These are phyloP conservation scores for Daucus carota DNA, from an alignment of 129 eudicot genomes.

Conservation along the genomic window DNA sequence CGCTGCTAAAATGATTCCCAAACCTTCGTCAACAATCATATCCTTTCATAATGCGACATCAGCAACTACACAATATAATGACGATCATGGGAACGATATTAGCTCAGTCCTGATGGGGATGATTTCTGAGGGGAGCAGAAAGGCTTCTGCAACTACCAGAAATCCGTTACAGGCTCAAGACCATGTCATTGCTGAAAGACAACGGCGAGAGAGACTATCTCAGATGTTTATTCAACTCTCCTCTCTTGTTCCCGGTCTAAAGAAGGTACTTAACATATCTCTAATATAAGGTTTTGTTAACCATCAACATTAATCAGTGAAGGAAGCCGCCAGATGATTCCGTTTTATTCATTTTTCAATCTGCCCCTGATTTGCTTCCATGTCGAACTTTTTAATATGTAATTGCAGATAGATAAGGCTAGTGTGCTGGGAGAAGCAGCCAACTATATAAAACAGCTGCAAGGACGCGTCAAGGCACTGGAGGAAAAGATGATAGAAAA, in stretches of 20 bases:
- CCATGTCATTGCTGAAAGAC: slow-evolving; percentile 64
- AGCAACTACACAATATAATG: not conserved
- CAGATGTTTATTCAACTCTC: slow-evolving; percentile 46
- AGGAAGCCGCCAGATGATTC: too few relatives aligned
- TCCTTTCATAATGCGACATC: slow-evolving; percentile 4
- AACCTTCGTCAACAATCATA: slow-evolving; percentile 15
- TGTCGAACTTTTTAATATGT: not conserved
- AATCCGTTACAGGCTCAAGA: slow-evolving; percentile 50
- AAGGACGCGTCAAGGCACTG: slow-evolving; percentile 13
- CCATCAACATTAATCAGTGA: not conserved
- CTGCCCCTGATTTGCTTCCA: not conserved
- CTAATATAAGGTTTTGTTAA: not conserved
- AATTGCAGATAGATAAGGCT: slow-evolving; percentile 12
- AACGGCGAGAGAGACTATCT: slow-evolving; percentile 58
- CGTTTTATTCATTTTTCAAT: too few relatives aligned
- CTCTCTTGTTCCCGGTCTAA: slow-evolving; percentile 55
- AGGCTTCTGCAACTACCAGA: slow-evolving; percentile 13
- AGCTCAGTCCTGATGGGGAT: not conserved
- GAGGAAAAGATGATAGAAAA: not conserved
- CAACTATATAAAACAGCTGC: slow-evolving; percentile 10
- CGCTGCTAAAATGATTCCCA: not conserved
- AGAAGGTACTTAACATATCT: slow-evolving; percentile 41
- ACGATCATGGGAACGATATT: not conserved
- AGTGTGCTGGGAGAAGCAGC: slow-evolving; percentile 17
- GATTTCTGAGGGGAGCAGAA: not conserved